Evolutionary conservation across 345 rosid genomes (phyloP), one percentile per base, ranked within the genome.

Genomic region (Clarkia xantiana): DNA sequence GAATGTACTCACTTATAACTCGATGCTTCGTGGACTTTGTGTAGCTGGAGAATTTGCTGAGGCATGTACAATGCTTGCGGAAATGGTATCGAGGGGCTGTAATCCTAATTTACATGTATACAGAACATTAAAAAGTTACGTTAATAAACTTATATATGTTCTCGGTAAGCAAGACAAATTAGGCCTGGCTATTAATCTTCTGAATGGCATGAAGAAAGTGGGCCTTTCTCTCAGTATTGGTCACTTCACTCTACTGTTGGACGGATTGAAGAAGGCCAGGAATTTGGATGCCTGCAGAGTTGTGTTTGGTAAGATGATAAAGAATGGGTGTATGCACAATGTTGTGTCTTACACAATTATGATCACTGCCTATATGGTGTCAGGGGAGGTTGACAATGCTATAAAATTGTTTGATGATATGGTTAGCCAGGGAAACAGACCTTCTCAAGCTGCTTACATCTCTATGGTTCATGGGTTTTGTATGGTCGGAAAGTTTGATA

Each of bases 401-500:
- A 61, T 61, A 62, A 76, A 51, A 57, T 55, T 77, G 73, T 79
- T 90, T 60, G 57, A 64, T 45, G 87, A 74, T 57, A 90, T 86
- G 97, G 69, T 60, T 13, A 20, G 14, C 11, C 66, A 53, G 51
- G 94, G 95, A 42, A 75, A 66, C 47, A 72, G 83, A 44, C 97
- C 95, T 18, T 82, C 86, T 43, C 94, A 68, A 10, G 81, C 72
- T 69, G 81, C 97, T 0, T 90, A 90, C 54, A 81, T 77, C 62
- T 79, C 95, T 9, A 80, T 90, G 94, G 79, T 90, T 53, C 78
- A 86, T 0, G 95, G 95, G 53, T 58, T 67, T 52, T 90, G 94
- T 69, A 74, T 75, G 77, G 84, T 77, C 0, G 84, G 75, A 50
- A 77, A 68, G 67, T 86, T 75, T 53, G 74, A 65, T 45, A 81